Base-by-base conservation (phyloP, 768 basidiomycete species). In the Baorangia bicolor region DNA sequence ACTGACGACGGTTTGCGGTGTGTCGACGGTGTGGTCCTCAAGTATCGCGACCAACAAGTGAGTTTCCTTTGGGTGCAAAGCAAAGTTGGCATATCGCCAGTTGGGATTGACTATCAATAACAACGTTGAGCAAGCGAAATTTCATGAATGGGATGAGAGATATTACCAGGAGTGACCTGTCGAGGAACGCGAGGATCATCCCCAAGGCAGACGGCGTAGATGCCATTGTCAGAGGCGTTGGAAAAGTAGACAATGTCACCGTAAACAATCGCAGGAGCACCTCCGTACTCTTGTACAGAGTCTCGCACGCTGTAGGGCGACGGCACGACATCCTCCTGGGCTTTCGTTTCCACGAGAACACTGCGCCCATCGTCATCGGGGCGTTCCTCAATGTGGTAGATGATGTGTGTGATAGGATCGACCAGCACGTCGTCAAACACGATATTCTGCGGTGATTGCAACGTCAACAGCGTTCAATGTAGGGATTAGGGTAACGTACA, bases 281-380 rank as follows among this genome's bases (percentile, higher is more conserved):
- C 88, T 0, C 89, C 88, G 53, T 89, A 90, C 68, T 88, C 88
- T 31, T 87, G 80, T 0, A 89, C 87, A 9, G 73, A 70, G 1
- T 78, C 77, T 23, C 80, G 72, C 18, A 74, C 81, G 64, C 80
- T 86, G 77, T 78, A 87, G 0, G 73, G 74, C 23, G 69, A 60
- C 3, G 79, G 79, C 11, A 85, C 74, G 7, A 86, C 66, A 49
- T 88, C 86, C 46, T 67, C 66, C 6, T 47, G 14, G 1, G 69
- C 72, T 21, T 61, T 39, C 0, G 81, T 81, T 27, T 81, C 68
- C 11, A 90, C 77, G 18, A 89, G 68, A 0, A 84, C 81, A 35
- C 64, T 74, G 4, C 88, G 75, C 1, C 81, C 82, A 16, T 31
- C 6, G 13, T 55, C 54, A 7, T 44, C 46, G 2, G 88, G 82